These are phyloP conservation scores for Neovahlkampfia damariscottae DNA, from an alignment of 78 protist genomes.

Conservation along the genomic window DNA sequence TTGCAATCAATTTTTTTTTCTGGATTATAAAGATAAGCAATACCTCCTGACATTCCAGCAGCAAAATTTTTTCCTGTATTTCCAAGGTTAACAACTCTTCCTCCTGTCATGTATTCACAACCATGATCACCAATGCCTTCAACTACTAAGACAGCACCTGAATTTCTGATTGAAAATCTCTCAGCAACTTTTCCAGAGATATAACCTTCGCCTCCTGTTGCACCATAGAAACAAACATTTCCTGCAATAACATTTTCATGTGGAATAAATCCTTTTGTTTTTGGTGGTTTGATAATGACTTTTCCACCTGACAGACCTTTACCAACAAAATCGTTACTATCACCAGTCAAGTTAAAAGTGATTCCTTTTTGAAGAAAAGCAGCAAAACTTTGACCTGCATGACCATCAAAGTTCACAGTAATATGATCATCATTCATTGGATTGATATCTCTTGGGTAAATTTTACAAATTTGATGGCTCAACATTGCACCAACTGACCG, in stretches of 20 bases:
- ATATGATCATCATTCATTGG: neutral
- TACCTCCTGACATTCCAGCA: constrained; percentile 82
- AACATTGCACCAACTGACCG: constrained; percentile 54
- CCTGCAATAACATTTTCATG: constrained; percentile 55
- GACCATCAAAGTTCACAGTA: constrained; percentile 29
- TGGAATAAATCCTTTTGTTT: constrained; percentile 11
- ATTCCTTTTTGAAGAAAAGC: constrained; percentile 40
- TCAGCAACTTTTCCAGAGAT: constrained; percentile 70
- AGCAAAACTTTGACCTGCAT: constrained; percentile 75
- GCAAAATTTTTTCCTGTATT: constrained; percentile 56
- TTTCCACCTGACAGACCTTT: constrained; percentile 64
- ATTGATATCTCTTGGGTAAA: constrained; percentile 4
- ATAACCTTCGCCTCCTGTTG: constrained; percentile 58
- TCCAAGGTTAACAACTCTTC: constrained; percentile 61
- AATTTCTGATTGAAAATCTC: constrained; percentile 75
- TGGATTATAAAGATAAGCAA: constrained; percentile 54
- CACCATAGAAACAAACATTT: constrained; percentile 73
- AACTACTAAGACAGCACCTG: constrained; percentile 67
- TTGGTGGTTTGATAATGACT: constrained; percentile 39
- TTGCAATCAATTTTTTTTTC: constrained; percentile 17
- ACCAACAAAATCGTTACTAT: constrained; percentile 75
- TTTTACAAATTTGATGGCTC: constrained; percentile 32
- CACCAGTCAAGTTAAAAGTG: constrained; percentile 54
- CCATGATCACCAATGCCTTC: constrained; percentile 85
- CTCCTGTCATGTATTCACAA: constrained; percentile 88